Evolutionary conservation across 305 asterid genomes (phyloP), one percentile per base, ranked within the genome.

Genomic region (Fraxinus greggii): DNA sequence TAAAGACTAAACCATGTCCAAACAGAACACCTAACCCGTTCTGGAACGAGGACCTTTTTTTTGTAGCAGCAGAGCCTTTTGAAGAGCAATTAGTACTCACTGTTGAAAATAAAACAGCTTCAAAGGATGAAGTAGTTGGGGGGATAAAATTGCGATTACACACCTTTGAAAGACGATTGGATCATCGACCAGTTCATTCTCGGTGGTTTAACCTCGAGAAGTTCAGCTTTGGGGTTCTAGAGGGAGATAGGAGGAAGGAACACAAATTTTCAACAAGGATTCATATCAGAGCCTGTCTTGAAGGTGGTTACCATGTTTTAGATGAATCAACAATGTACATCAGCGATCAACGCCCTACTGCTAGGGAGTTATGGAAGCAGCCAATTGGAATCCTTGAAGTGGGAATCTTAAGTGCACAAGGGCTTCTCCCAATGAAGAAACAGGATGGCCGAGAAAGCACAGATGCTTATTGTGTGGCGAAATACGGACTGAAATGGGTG

Each of bases 401-500:
- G 24, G 93, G 93, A 5, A 85, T 90, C 78, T 29, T 90, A 23
- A 76, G 85, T 38, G 93, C 92, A 1, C 89, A 86, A 40, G 90
- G 87, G 72, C 84, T 90, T 24, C 77, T 17, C 7, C 82, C 80
- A 1, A 84, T 90, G 89, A 90, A 90, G 70, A 36, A 84, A 0
- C 85, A 77, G 72, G 88, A 86, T 31, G 92, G 84, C 28, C 74
- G 86, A 59, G 81, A 73, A 6, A 76, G 83, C 13, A 90, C 90
- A 0, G 89, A 90, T n/a, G 90, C 93, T 33, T 89, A 90, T 9
- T 86, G 89, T 63, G 91, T 90, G 28, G 92, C 92, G 0, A 90
- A 90, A 77, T 89, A 90, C 35, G 93, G 93, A 10, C 91, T 81
- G 23, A 90, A 90, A n/a, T 90, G 93, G 93, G 87, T 90, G 1